phyloP scores from a whole-genome alignment of 2,329 filamentous ascomycete species.

The Teratosphaeria epicoccoides region DNA sequence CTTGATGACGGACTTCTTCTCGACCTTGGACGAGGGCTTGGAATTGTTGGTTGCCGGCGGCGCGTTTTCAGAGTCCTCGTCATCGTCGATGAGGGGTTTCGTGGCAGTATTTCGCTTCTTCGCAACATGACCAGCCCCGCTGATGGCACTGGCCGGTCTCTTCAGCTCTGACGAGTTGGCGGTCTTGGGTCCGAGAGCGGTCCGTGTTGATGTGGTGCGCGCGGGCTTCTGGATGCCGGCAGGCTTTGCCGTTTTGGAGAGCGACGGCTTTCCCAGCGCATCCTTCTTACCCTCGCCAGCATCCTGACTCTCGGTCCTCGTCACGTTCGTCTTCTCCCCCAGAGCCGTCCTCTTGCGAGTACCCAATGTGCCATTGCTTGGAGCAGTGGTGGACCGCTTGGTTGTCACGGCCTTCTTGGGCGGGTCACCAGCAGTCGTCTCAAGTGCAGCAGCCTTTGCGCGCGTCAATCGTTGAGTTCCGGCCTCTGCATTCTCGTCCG shows the following conservation, averaged over 20 bases:
- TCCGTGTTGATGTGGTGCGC: slow-evolving; percentile 43
- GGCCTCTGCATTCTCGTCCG: slow-evolving; percentile 86
- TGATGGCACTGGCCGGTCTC: slow-evolving; percentile 61
- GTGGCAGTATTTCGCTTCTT: slow-evolving; percentile 57
- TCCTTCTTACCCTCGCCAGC: slow-evolving; percentile 52
- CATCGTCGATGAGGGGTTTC: slow-evolving; percentile 35
- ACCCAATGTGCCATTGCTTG: slow-evolving; percentile 36
- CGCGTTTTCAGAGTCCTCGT: slow-evolving; percentile 50
- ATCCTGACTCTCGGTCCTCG: slow-evolving; percentile 56
- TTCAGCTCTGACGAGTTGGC: slow-evolving; percentile 61
- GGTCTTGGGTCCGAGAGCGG: slow-evolving; percentile 56
- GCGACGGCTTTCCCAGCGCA: slow-evolving; percentile 44
- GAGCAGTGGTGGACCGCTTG: slow-evolving; percentile 34
- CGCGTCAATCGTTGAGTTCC: slow-evolving; percentile 75
- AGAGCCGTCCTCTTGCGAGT: slow-evolving; percentile 66
- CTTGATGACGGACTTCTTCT: slow-evolving; percentile 34
- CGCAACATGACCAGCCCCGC: slow-evolving; percentile 49
- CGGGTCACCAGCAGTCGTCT: slow-evolving; percentile 47
- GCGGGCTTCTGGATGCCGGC: slow-evolving; percentile 70
- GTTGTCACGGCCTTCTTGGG: slow-evolving; percentile 39
- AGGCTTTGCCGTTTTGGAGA: slow-evolving; percentile 69
- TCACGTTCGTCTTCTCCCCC: slow-evolving; percentile 91
- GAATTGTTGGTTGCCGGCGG: slow-evolving; percentile 50
- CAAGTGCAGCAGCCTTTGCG: slow-evolving; percentile 72
- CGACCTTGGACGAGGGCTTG: slow-evolving; percentile 30